Evolutionary conservation across 1,139 yeast species (phyloP), one percentile per base, ranked within the genome.

Genomic region (Saccharomyces hybrid): DNA sequence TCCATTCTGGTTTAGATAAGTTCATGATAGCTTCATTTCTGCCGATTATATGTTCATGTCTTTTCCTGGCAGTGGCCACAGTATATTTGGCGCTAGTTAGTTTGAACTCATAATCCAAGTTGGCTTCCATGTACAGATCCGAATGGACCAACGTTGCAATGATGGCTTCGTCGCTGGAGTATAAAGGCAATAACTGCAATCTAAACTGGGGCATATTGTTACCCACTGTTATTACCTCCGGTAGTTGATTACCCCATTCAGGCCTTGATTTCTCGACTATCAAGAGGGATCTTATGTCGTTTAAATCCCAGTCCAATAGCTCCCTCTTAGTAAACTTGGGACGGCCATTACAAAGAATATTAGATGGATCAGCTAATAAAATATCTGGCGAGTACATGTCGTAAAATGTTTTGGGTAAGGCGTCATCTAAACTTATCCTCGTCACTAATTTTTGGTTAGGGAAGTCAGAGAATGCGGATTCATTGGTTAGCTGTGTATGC

Each of bases 301-400:
- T 84, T 52, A 82, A 64, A 50, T 77, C 80, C 89, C 89, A 84
- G 65, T 82, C 85, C 44, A 81, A 72, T 47, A 84, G 70, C 14
- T 78, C 80, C 51, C 88, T 72, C 58, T 78, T 79, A 0, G 87
- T 82, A 68, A 82, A 83, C 44, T 69, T 67, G 8, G 88, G 88
- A 44, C 88, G 74, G 2, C 85, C 86, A 56, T 78, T 75, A 8
- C 78, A 71, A 23, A 76, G 66, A 30, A 76, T 59, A 41, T 65
- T 65, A 1, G 65, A 59, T 14, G 74, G 73, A 52, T 71, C 73
- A 5, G 61, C 54, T 50, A 70, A 66, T 48, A 78, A 68, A 20
- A 79, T 69, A 52, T 80, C 82, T 1, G 81, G 78, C 0, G 82
- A 72, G 64, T 82, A 82, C 79, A 81, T 80, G 63, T 79, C 82